Percentiles rank a stretch among this genome's conserved stretches.
phyloP scores from a whole-genome alignment of 1,284 basidiomycete genomes.

The Erythrobasidium hasegawianum region DNA sequence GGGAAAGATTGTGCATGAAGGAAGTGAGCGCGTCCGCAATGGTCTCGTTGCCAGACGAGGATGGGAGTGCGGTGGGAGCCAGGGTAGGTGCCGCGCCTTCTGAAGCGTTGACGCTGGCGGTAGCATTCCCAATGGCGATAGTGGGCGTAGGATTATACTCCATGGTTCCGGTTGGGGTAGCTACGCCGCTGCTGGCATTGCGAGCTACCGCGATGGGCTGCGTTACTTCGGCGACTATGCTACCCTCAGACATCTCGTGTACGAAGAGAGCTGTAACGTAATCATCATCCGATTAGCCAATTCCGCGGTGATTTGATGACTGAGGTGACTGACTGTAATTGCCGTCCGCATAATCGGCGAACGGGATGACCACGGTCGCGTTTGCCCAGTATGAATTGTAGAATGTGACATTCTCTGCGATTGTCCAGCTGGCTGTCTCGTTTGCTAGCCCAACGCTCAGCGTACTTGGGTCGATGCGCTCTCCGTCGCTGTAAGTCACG shows the following conservation, averaged over 20 bases:
- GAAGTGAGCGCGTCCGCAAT: too few species aligned
- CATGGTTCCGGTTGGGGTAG: constrained; percentile 20
- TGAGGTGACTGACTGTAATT: constrained; percentile 22
- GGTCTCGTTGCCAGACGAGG: too few species aligned
- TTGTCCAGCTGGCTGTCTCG: constrained; percentile 1
- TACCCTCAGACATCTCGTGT: constrained; percentile 9
- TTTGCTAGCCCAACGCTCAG: constrained; percentile 19
- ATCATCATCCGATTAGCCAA: background rate
- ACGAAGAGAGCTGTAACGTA: constrained; percentile 18
- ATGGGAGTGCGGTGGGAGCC: too few species aligned
- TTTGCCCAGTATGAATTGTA: constrained; percentile 32
- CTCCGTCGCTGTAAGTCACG: constrained; percentile 24
- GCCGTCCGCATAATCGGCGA: constrained; percentile 16
- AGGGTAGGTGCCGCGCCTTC: too few species aligned
- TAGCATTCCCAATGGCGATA: too few species aligned
- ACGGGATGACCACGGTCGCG: constrained; percentile 12
- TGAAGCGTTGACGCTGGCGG: too few species aligned
- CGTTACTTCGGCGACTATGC: constrained; percentile 3
- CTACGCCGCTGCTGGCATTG: background rate
- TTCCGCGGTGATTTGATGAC: background rate
- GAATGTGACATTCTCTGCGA: constrained; percentile 26
- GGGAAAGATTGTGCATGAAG: too few species aligned
- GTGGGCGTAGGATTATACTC: too few species aligned
- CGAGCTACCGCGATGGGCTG: constrained; percentile 22
- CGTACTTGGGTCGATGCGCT: constrained; percentile 9